Percentiles rank a stretch among this genome's conserved stretches.
Conservation (phyloP, 1,284 basidiomycete species). For the Rhodofomes roseus region DNA sequence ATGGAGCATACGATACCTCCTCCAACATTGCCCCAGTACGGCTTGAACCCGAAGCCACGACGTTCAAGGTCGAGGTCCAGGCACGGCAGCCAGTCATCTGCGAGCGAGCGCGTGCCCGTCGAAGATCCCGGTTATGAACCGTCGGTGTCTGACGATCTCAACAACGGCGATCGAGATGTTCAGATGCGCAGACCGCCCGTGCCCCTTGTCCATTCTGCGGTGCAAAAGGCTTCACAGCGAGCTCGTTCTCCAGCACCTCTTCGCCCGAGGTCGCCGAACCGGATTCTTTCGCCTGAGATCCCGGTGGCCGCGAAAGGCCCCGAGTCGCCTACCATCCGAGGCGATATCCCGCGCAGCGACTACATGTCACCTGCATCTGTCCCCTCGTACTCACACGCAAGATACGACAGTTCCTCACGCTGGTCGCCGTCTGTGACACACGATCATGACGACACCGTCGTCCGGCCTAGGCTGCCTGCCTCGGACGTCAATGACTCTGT, state of each 20-base stretch:
- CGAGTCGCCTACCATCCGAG: constrained; percentile 17
- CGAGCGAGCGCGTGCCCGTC: constrained; percentile 52
- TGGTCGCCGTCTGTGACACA: constrained; percentile 22
- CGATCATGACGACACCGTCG: constrained; percentile 12
- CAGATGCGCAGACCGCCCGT: constrained; percentile 37
- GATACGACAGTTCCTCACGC: neutral
- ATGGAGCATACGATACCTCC: constrained; percentile 49
- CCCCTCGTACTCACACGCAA: constrained; percentile 10
- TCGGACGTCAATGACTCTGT: neutral
- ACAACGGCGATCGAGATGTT: constrained; percentile 48
- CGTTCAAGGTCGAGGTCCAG: constrained; percentile 49
- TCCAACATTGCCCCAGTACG: constrained; percentile 40
- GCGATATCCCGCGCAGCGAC: constrained; percentile 17
- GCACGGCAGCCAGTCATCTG: constrained; percentile 65
- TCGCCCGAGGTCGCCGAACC: constrained; percentile 25
- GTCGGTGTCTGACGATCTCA: constrained; percentile 57
- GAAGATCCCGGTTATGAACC: constrained; percentile 66
- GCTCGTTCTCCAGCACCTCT: constrained; percentile 25
- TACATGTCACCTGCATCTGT: constrained; percentile 18
- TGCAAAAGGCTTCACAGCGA: constrained; percentile 24
- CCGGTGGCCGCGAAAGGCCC: constrained; percentile 23
- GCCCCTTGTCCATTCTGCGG: constrained; percentile 34
- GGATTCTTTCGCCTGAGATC: constrained; percentile 40
- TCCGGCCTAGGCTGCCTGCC: neutral
- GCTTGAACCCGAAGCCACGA: constrained; percentile 40